A percentile compares a stretch with the other conserved stretches of the same genome.
phyloP scores from a whole-genome alignment of 2,329 filamentous ascomycete species.

The Dichotomopilus funicola region DNA sequence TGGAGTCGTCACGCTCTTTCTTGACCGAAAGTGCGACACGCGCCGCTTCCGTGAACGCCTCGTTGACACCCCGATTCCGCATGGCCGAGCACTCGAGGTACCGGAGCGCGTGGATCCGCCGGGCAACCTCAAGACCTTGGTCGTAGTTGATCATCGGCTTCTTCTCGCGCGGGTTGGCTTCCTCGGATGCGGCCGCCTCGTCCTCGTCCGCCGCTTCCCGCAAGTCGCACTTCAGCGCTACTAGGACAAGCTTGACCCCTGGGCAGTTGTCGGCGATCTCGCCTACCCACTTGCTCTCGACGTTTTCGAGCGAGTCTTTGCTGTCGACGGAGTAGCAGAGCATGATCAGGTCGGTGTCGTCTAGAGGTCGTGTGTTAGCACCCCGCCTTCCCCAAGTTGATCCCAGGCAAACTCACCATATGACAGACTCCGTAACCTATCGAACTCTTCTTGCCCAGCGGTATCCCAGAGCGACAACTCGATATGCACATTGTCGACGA shows the following conservation, averaged over 20 bases:
- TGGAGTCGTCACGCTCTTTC: conserved; percentile 56
- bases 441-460: conserved; percentile 97
- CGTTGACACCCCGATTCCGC: conserved; percentile 95
- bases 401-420: conserved; percentile 55
- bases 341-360: conserved; percentile 96
- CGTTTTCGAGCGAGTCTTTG: conserved; percentile 93
- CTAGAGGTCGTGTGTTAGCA: conserved; percentile 28
- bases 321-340: conserved; percentile 98
- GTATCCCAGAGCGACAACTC: conserved; percentile 98
- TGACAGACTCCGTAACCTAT: conserved; percentile 86
- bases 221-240: conserved; percentile 94
- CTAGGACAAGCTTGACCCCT: conserved; percentile 87
- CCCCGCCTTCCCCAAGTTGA: neutral
- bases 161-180: conserved; percentile 46
- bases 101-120: conserved; percentile 83
- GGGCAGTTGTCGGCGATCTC: conserved; percentile 98
- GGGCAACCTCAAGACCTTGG: conserved; percentile 82
- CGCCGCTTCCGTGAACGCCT: conserved; percentile 96
- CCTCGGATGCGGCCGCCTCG: conserved; percentile 32
- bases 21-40: conserved; percentile 78
- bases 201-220: conserved; percentile 70
- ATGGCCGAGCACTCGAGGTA: conserved; percentile 99
- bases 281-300: conserved; percentile 96
- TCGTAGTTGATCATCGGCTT: conserved; percentile 81
- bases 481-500: conserved; percentile 94